These are phyloP conservation scores for Penicillium odoratum DNA, from an alignment of 495 filamentous ascomycete species.

Conservation along the genomic window DNA sequence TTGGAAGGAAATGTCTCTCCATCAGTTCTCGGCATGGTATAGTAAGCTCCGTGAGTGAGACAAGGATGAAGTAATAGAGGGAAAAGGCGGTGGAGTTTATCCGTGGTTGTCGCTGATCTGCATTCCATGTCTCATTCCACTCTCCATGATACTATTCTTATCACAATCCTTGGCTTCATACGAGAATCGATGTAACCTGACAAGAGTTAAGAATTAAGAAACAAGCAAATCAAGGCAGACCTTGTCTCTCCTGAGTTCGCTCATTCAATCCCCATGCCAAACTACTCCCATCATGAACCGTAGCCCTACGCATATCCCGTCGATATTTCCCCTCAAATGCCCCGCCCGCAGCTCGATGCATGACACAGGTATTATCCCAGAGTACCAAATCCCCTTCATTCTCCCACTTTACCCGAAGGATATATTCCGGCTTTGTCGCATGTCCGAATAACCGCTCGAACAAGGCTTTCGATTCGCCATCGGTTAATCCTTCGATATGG, in stretches of 20 bases:
- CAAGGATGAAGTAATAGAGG: not conserved
- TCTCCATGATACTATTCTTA: not conserved
- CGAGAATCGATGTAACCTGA: not conserved
- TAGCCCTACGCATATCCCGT: constrained; percentile 56
- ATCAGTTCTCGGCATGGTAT: not conserved
- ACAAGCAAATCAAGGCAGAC: constrained; percentile 12
- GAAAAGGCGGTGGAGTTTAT: not conserved
- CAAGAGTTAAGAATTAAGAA: too few relatives aligned
- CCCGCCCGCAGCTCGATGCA: constrained; percentile 55
- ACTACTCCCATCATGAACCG: constrained; percentile 45
- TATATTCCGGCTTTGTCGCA: constrained; percentile 51
- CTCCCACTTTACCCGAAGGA: constrained; percentile 49
- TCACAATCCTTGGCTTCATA: too few relatives aligned
- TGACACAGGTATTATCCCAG: constrained; percentile 60
- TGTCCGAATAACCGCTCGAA: constrained; percentile 46
- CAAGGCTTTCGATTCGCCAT: constrained; percentile 36
- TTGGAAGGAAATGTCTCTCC: not conserved
- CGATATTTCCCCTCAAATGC: constrained; percentile 50
- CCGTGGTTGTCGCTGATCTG: constrained; percentile 6
- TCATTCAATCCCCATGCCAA: constrained; percentile 47
- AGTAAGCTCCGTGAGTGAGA: constrained; percentile 3
- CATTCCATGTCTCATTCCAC: constrained; percentile 13
- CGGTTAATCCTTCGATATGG: constrained; percentile 51
- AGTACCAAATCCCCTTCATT: constrained; percentile 52
- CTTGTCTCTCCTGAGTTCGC: constrained; percentile 17